A percentile compares a stretch with the other conserved stretches of the same genome.
phyloP scores from a whole-genome alignment of 192 early-diverging fungal species.

The Coemansia furcata region DNA sequence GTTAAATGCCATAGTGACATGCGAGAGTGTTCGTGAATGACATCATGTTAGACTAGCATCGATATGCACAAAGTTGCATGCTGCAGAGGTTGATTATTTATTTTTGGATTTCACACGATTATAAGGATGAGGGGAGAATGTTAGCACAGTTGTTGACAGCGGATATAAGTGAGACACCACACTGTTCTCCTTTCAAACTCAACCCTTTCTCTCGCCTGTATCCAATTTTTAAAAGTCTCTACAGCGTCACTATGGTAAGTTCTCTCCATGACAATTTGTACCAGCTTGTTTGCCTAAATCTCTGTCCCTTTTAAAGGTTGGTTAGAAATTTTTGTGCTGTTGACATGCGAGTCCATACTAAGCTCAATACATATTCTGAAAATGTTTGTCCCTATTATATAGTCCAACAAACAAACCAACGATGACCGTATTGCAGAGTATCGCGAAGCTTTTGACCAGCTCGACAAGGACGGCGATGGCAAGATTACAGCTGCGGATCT shows the following conservation, averaged over 20 bases:
- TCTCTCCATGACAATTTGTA: not conserved
- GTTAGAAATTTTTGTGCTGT: not conserved
- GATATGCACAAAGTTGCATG: not conserved
- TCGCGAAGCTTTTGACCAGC: slow-evolving; percentile 14
- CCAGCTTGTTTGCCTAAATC: not conserved
- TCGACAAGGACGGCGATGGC: slow-evolving; percentile 48
- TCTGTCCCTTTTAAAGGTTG: not conserved
- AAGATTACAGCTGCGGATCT: slow-evolving; percentile 37
- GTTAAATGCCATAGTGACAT: no score
- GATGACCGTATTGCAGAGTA: not conserved
- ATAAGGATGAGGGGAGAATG: not conserved
- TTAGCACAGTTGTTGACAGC: not conserved
- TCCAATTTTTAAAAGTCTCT: not conserved
- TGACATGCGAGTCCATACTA: not conserved
- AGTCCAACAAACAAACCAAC: not conserved
- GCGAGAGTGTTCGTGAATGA: no score
- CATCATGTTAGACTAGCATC: no score
- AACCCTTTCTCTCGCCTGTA: not conserved
- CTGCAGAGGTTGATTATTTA: not conserved
- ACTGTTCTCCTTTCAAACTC: not conserved
- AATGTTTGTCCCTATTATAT: not conserved
- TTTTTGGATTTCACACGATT: not conserved
- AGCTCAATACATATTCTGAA: not conserved
- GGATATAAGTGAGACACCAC: not conserved
- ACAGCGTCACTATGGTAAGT: not conserved